Evolutionary conservation across 1,284 basidiomycete genomes (phyloP).

Genomic region (Irpex sp.): DNA sequence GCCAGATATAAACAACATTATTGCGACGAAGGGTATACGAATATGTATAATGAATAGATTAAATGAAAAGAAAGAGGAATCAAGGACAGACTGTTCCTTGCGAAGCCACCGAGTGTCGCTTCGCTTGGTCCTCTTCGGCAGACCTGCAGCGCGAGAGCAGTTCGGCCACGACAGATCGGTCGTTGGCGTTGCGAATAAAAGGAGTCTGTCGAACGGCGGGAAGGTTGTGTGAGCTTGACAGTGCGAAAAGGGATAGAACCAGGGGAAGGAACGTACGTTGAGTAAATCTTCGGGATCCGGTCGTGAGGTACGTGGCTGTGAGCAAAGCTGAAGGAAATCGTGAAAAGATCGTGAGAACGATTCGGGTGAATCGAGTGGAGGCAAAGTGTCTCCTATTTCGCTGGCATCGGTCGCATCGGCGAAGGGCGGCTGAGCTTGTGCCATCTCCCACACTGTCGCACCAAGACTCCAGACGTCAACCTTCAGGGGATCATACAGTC

Average conservation of each 20-base stretch:
- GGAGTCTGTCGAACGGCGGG: constrained; percentile 37
- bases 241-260: neutral
- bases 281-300: constrained; percentile 57
- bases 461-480: constrained; percentile 80
- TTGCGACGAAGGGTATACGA: constrained; percentile 7
- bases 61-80: neutral
- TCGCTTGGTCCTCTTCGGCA: constrained; percentile 55
- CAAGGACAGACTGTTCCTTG: constrained; percentile 29
- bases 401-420: constrained; percentile 44
- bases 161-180: constrained; percentile 60
- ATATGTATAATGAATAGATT: constrained; percentile 11
- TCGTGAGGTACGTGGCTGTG: constrained; percentile 51
- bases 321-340: constrained; percentile 68
- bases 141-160: constrained; percentile 63
- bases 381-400: constrained; percentile 59
- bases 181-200: constrained; percentile 66
- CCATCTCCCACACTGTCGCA: constrained; percentile 80
- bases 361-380: constrained; percentile 53
- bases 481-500: constrained; percentile 68
- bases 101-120: constrained; percentile 31
- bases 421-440: constrained; percentile 71
- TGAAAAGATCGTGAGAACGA: constrained; percentile 67
- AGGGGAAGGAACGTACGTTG: constrained; percentile 41
- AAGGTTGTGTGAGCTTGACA: neutral
- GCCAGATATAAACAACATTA: neutral